These are phyloP conservation scores for Cnidoscolus chayamansa DNA, from an alignment of 441 rosid species.

Conservation along the genomic window DNA sequence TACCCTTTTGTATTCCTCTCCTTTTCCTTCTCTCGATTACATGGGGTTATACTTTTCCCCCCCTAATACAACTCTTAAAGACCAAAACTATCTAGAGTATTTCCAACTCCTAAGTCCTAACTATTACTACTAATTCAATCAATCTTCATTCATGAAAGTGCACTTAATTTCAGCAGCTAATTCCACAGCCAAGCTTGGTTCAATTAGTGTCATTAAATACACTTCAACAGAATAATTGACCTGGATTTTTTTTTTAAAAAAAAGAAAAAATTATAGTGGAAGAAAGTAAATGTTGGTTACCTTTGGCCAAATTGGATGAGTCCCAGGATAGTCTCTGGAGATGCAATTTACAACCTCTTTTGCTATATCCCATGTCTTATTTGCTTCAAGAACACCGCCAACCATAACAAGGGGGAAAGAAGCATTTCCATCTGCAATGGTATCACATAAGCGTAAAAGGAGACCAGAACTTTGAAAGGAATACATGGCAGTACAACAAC, in stretches of 20 bases:
- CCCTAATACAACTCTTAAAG: not conserved
- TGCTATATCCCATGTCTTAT: constrained; percentile 68
- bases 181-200: not conserved
- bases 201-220: not conserved
- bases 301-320: constrained; percentile 57
- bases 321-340: constrained; percentile 51
- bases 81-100: not conserved
- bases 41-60: not conserved
- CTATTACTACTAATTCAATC: not conserved
- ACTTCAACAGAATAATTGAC: not conserved
- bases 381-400: constrained; percentile 75
- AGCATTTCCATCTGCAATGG: constrained; percentile 51
- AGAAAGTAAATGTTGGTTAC: constrained; percentile 29
- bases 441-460: constrained; percentile 5
- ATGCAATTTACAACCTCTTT: constrained; percentile 58
- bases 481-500: constrained; percentile 3
- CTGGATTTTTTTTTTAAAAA: not conserved
- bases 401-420: constrained; percentile 73
- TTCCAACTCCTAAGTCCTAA: not conserved
- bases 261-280: not conserved
- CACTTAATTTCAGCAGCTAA: not conserved
- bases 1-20: not conserved
- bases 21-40: not conserved
- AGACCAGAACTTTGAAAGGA: not conserved
- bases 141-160: not conserved